A percentile compares a stretch with the other conserved stretches of the same genome.
phyloP scores from a whole-genome alignment of 495 filamentous ascomycete genomes.

The Poronia punctata region DNA sequence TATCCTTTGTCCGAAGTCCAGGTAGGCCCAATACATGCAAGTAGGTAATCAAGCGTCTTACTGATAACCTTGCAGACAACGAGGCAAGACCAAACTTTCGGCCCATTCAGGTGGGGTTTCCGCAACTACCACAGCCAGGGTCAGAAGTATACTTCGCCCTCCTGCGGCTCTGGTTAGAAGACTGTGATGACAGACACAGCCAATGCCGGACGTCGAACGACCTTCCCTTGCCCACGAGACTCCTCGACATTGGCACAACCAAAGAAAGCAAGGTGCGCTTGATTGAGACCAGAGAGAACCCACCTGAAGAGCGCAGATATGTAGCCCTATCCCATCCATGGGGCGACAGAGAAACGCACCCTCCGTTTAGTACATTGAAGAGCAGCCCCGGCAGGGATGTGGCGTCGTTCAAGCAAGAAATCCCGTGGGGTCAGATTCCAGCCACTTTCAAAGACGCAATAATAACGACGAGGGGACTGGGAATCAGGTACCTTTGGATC shows the following conservation, averaged over 20 bases:
- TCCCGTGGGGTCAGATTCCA: conserved; percentile 8
- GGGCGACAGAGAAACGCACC: conserved; percentile 5
- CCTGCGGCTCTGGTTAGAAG: not conserved
- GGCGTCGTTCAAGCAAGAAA: too few species aligned
- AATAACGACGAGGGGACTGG: conserved; percentile 10
- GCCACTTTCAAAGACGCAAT: conserved; percentile 16
- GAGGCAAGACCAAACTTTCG: too few species aligned
- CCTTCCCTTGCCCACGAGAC: conserved; percentile 9
- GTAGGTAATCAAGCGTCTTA: too few species aligned
- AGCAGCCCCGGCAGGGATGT: too few species aligned
- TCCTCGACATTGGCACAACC: conserved; percentile 12
- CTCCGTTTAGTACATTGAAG: not conserved
- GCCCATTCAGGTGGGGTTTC: not conserved
- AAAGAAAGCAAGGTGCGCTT: conserved; percentile 4
- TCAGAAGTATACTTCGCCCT: too few species aligned
- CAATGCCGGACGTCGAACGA: not conserved
- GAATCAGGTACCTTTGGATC: conserved; percentile 26
- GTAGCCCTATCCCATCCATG: conserved; percentile 19
- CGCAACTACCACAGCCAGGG: not conserved
- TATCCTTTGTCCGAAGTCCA: conserved; percentile 8
- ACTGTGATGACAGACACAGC: not conserved
- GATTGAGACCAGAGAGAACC: not conserved
- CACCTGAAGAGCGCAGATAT: conserved; percentile 2
- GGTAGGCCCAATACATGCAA: conserved; percentile 2
- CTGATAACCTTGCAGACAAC: not conserved